Evolutionary conservation across 192 early-diverging fungal species (phyloP), one percentile per base, ranked within the genome.

Genomic region (Podila horticola): DNA sequence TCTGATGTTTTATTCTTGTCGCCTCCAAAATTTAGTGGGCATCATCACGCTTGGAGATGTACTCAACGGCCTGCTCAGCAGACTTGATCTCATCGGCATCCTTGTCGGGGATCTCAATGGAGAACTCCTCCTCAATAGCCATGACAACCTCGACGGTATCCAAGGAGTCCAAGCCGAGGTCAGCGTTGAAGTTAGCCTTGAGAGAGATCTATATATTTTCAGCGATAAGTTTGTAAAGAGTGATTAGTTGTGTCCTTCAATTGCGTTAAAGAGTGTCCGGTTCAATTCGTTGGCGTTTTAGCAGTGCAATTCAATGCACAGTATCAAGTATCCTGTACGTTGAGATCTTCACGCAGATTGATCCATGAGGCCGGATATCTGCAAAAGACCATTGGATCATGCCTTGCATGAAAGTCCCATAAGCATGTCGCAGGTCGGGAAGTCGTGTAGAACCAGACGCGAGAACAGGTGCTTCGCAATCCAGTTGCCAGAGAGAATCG

Each of bases 111-210:
- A 99, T 94, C 87, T 99, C 98, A 67, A 99, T 92, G 79, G 94
- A 96, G 87, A 99, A 99, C 86, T 99, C 98, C 83, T 99, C 98
- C 87, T 99, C 98, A 72, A 99, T 93, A 69, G 97, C 97, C 97
- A 99, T 98, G 66, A 97, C 97, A 65, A 99, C 95, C 87, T 99
- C 98, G 29, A 99, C 97, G 61, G 96, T 94, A 86, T 98, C 98
- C 67, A 99, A 90, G 82, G 92, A 94, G 86, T 99, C 98, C 62
- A 99, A 86, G 19, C 95, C 95, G 71, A 99, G 94, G 82, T 98
- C 98, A 74, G 93, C 92, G 84, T 91, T 86, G 84, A 99, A 99
- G 82, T 94, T 91, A 19, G 98, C 90, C 64, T 91, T 84, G 69
- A 94, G 86, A 36, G 94, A 82, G 50, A 99, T 83, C 98, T 98